Conservation (phyloP, 2,329 filamentous ascomycete genomes). For the Orbilia quercus region DNA sequence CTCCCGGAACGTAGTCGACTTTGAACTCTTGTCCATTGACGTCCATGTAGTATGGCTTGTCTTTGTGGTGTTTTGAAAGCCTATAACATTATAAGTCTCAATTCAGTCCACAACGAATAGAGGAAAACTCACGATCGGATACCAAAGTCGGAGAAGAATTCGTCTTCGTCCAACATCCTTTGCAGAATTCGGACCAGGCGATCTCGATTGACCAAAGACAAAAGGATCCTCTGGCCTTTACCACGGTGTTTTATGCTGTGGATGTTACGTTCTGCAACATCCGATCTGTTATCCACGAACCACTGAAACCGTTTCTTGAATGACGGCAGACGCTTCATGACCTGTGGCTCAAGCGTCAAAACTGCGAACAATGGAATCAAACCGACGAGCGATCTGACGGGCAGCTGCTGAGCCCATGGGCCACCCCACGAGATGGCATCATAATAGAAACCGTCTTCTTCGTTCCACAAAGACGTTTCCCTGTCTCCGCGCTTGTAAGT, state of each 20-base stretch:
- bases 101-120: not conserved
- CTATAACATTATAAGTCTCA: slow-evolving; percentile 36
- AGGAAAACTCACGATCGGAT: slow-evolving; percentile 74
- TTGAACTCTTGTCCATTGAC: slow-evolving; percentile 91
- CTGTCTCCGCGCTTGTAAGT: slow-evolving; percentile 74
- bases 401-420: slow-evolving; percentile 91
- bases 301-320: slow-evolving; percentile 95
- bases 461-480: slow-evolving; percentile 92
- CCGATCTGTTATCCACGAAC: slow-evolving; percentile 89
- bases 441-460: slow-evolving; percentile 95
- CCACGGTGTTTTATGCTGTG: slow-evolving; percentile 90
- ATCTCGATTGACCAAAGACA: slow-evolving; percentile 92
- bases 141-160: slow-evolving; percentile 90
- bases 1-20: slow-evolving; percentile 91
- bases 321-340: slow-evolving; percentile 88
- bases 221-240: slow-evolving; percentile 85
- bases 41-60: slow-evolving; percentile 92
- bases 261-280: slow-evolving; percentile 92
- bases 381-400: slow-evolving; percentile 89
- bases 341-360: slow-evolving; percentile 88
- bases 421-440: slow-evolving; percentile 97
- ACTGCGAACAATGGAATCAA: slow-evolving; percentile 94
- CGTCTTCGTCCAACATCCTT: slow-evolving; percentile 92
- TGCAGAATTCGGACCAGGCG: slow-evolving; percentile 88
- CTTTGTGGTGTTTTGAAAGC: slow-evolving; percentile 88